Evolutionary conservation across 495 filamentous ascomycete species (phyloP).

Genomic region (Trypethelium eluteriae): DNA sequence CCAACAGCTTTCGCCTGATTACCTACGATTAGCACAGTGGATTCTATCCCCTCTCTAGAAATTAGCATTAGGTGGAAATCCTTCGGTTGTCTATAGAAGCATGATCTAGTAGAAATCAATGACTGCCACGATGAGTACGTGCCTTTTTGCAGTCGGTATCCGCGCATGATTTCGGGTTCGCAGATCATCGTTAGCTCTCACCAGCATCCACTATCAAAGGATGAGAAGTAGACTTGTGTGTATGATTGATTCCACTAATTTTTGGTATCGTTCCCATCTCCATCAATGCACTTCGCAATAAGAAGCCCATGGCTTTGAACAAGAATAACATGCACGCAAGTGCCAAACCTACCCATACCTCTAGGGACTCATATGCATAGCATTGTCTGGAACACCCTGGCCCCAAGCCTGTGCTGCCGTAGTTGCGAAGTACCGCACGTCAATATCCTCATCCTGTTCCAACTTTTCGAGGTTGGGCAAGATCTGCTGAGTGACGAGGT

Average conservation of each 20-base stretch:
- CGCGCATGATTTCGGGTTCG: background rate
- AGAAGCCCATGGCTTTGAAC: background rate
- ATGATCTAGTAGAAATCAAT: too few relatives aligned
- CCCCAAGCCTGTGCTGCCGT: slow-evolving; percentile 47
- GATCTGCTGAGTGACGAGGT: slow-evolving; percentile 63
- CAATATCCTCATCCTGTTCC: slow-evolving; percentile 92
- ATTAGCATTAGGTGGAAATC: too few relatives aligned
- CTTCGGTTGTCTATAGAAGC: too few relatives aligned
- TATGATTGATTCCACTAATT: background rate
- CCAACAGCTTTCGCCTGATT: too few relatives aligned
- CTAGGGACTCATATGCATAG: slow-evolving; percentile 12
- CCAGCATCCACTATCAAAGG: background rate
- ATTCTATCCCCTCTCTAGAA: too few relatives aligned
- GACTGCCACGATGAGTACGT: background rate
- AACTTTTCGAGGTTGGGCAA: slow-evolving; percentile 88
- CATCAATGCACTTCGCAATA: background rate
- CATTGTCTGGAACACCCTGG: slow-evolving; percentile 12
- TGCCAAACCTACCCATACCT: background rate
- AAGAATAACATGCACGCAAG: background rate
- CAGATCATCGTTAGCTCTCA: background rate
- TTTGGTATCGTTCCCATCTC: slow-evolving; percentile 2
- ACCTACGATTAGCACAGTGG: too few relatives aligned
- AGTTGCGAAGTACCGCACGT: slow-evolving; percentile 91
- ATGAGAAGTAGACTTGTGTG: background rate
- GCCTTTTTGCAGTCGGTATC: background rate